Evolutionary conservation across 805 yeast species (phyloP).

Genomic region (Spencermartinsiella europaea): DNA sequence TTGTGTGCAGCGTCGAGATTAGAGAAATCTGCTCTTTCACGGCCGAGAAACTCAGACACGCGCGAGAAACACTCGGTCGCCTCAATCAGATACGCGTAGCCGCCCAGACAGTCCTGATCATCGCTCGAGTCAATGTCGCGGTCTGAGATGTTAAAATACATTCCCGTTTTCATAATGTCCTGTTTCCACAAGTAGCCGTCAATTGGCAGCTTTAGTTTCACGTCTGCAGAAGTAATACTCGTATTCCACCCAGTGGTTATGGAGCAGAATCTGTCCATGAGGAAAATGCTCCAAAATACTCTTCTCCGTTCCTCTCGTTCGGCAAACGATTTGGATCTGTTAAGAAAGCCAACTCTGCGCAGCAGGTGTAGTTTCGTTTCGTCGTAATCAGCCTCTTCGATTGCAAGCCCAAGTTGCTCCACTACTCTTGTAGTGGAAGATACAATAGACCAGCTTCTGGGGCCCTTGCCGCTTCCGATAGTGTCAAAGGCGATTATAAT

Average conservation of each 20-base stretch:
- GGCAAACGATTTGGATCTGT: conserved; percentile 3
- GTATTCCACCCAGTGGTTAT: conserved; percentile 17
- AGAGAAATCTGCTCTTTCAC: conserved; percentile 3
- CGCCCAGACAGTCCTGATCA: conserved; percentile 10
- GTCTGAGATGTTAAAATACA: conserved; percentile 12
- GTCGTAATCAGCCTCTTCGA: conserved; percentile 12
- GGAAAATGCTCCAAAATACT: conserved; percentile 14
- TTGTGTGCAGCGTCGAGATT: conserved; percentile 3
- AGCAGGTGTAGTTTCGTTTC: conserved; percentile 3
- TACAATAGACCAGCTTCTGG: conserved; percentile 18
- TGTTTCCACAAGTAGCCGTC: conserved; percentile 10
- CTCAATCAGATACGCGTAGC: conserved; percentile 10
- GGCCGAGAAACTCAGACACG: conserved; percentile 11
- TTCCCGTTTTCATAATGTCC: conserved; percentile 2
- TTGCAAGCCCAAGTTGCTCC: conserved; percentile 12
- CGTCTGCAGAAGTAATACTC: conserved; percentile 12
- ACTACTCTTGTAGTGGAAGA: conserved; percentile 15
- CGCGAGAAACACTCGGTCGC: conserved; percentile 9
- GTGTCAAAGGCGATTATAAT: conserved; percentile 17
- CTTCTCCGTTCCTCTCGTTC: conserved; percentile 14
- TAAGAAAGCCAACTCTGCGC: conserved; percentile 10
- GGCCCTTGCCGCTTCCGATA: conserved; percentile 17
- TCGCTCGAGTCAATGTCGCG: conserved; percentile 4
- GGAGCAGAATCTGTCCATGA: conserved; percentile 16
- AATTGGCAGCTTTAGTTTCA: conserved; percentile 12